Base-by-base conservation (phyloP, 2,329 filamentous ascomycete species). In the Remersonia thermophila region DNA sequence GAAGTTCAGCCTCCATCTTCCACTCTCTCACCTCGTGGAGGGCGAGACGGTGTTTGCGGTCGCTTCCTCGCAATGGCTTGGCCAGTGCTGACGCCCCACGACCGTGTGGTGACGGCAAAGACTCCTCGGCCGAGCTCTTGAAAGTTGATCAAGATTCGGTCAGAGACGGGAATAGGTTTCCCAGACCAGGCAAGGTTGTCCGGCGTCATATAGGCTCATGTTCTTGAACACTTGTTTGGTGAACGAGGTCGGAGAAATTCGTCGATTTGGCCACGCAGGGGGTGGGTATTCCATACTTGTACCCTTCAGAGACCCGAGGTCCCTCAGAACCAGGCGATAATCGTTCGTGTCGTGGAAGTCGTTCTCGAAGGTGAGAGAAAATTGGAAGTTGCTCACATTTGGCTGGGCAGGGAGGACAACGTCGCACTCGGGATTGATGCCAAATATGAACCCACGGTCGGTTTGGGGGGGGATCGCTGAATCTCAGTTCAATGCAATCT, bases 11-110 rank as follows among this genome's bases (percentile, higher is more conserved):
- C 14, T 35, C 26, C 11, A n/a, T 14, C n/a, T 11, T 36, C 27
- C 28, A 36, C 10, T 3, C 9, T 7, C 5, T 9, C 4, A 8
- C 13, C 1, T 30, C 13, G 1, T 35, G 2, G 4, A 12, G 7
- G 10, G 4, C 8, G 13, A 25, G 18, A 4, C 7, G 20, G 20
- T 9, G 9, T 16, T 4, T 3, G 4, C 12, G 18, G 13, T 11
- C 12, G 13, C 27, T 35, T 35, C 11, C 27, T 10, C 10, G 28
- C 28, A 10, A 30, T 30, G 2, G 4, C 14, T 3, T 11, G 18
- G 9, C 33, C 33, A 13, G 27, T 36, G 33, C 33, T 30, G 4
- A 30, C 28, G 16, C 30, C 14, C 18, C 28, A 36, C 13, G 18
- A 12, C n/a, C 8, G n/a, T 6, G 8, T 30, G 4, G 14, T 28